These are phyloP conservation scores for Phytopythium mirpurense DNA, from an alignment of 352 stramenopile species.

Conservation along the genomic window DNA sequence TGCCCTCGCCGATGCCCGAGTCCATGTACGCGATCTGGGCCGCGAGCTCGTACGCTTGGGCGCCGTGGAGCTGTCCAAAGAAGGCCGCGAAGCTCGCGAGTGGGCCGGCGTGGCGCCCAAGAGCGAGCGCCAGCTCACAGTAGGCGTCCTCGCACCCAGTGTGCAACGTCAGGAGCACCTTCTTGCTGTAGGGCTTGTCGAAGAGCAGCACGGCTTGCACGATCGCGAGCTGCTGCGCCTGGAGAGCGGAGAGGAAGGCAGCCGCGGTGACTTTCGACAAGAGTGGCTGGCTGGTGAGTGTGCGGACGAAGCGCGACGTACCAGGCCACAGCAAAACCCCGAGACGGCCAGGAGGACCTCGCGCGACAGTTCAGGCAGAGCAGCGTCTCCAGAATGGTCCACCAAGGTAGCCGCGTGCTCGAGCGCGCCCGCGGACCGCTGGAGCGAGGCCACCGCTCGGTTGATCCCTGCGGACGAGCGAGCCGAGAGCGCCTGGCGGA, in stretches of 20 bases:
- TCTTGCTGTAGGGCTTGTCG: constrained; percentile 21
- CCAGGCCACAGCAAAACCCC: constrained; percentile 12
- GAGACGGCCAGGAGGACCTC: constrained; percentile 14
- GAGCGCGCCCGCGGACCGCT: constrained; percentile 15
- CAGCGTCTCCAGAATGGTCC: constrained; percentile 6
- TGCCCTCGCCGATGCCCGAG: constrained; percentile 19
- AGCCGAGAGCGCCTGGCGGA: constrained; percentile 3
- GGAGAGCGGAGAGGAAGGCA: neutral
- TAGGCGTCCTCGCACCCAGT: constrained; percentile 16
- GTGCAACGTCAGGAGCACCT: constrained; percentile 34
- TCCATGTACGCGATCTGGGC: constrained; percentile 17
- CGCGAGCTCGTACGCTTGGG: constrained; percentile 18
- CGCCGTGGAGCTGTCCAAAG: constrained; percentile 25
- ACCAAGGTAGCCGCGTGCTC: constrained; percentile 10
- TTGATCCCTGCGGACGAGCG: constrained; percentile 4
- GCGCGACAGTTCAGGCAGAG: constrained; percentile 15
- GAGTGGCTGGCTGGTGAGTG: too few species aligned
- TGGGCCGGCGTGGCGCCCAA: constrained; percentile 11
- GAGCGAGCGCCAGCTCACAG: constrained; percentile 11
- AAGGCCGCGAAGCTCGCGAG: constrained; percentile 22
- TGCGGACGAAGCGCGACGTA: neutral
- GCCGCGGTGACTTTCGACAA: too few species aligned
- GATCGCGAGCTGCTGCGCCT: constrained; percentile 40
- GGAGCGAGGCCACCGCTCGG: constrained; percentile 7
- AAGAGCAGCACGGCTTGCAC: constrained; percentile 25